These are phyloP conservation scores for Apiospora sp. DNA, from an alignment of 2,329 filamentous ascomycete genomes.

Conservation along the genomic window DNA sequence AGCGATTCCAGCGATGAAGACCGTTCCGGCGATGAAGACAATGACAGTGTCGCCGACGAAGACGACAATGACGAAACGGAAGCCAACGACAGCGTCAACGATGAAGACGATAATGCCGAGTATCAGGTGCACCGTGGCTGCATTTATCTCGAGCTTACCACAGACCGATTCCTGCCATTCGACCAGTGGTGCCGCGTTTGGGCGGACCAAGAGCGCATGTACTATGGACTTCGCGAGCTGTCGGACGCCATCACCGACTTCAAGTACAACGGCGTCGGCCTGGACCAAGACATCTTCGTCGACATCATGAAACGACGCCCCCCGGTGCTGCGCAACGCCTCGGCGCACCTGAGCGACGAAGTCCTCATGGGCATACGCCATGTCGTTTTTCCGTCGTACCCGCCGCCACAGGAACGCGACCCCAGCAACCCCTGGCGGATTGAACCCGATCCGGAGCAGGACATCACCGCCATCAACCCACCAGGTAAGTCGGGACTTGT, in stretches of 20 bases:
- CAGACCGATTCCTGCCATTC: neutral
- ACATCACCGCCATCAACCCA: neutral
- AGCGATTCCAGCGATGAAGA: no score
- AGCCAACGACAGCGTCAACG: neutral
- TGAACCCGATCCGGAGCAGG: neutral
- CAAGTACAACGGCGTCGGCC: neutral
- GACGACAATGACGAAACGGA: no score
- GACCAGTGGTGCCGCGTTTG: neutral
- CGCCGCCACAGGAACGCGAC: neutral
- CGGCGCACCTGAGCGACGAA: neutral
- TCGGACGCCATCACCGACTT: neutral
- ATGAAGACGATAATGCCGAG: neutral
- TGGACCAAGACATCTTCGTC: neutral
- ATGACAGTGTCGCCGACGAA: no score
- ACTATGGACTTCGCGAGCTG: neutral
- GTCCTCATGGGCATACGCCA: constrained; percentile 4
- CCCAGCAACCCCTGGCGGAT: neutral
- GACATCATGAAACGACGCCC: neutral
- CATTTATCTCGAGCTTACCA: neutral
- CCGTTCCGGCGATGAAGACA: no score
- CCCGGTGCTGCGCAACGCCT: neutral
- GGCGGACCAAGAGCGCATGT: no score
- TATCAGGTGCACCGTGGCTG: neutral
- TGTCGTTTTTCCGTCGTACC: neutral
- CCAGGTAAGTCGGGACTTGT: neutral